Base-by-base conservation (phyloP, 805 yeast genomes). In the Zygoascus tannicola region DNA sequence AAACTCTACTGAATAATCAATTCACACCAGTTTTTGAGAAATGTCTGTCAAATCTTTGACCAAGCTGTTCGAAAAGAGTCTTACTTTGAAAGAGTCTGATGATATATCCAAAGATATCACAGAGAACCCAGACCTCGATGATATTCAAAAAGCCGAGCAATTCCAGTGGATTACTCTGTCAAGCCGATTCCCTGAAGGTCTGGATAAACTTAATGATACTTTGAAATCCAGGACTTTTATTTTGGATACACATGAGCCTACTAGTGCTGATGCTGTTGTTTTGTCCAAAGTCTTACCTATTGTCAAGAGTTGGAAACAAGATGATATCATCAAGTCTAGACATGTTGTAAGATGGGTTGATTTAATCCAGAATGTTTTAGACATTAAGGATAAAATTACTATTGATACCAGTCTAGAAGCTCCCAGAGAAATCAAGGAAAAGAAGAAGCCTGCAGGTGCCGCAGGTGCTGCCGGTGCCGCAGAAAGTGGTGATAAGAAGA, bases 261-360 rank as follows among this genome's bases (percentile, higher is more conserved):
- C 88, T 22, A 69, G 73, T 35, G 75, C 78, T n/a, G 98, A 92
- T 62, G 71, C 78, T 35, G 66, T 71, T 37, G 80, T 82, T 30
- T 84, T 85, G 55, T 78, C 79, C 41, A 69, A 76, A 30, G 78
- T 80, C 32, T 68, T 78, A 56, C 83, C 87, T 39, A 49, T 76
- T 33, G 76, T 82, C 33, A 67, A 69, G 43, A 65, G 70, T 48
- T 75, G 85, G 75, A 65, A 73, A 20, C 60, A 75, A 8, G 78
- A 75, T 30, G 75, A 79, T 34, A 65, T 79, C 52, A 78, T 80
- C 39, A 64, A 71, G 39, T 69, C 70, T 62, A 83, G 97, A 74
- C 97, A 90, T 65, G 71, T 90, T 47, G 66, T 86, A 49, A 82
- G 98, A 74, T 92, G 97, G 97, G 76, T 78, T 20, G 97, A 88